These are phyloP conservation scores for Ajuga chamaepitys DNA, from an alignment of 257 asterid species.

Conservation along the genomic window DNA sequence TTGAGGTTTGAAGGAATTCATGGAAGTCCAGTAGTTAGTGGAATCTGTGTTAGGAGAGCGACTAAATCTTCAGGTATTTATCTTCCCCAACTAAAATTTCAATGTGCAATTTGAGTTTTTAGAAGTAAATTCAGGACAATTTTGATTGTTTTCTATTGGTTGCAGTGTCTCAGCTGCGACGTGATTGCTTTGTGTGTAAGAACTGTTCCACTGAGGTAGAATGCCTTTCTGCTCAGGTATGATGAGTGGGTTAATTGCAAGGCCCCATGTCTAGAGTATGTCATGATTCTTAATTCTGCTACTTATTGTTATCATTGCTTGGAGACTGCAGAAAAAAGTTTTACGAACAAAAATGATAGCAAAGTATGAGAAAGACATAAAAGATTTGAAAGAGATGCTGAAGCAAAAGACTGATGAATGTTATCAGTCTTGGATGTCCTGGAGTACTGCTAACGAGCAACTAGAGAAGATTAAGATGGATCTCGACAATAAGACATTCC, in stretches of 20 bases:
- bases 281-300: not conserved
- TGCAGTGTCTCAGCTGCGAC: constrained; percentile 38
- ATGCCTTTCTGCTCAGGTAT: constrained; percentile 74
- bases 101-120: not conserved
- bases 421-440: constrained; percentile 97
- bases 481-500: constrained; percentile 75
- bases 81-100: not conserved
- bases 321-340: constrained; percentile 52
- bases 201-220: constrained; percentile 66
- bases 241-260: constrained; percentile 11
- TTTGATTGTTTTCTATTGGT: constrained; percentile 9
- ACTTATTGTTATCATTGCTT: constrained; percentile 6
- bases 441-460: constrained; percentile 73
- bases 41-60: constrained; percentile 70
- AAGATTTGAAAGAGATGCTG: constrained; percentile 59
- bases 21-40: constrained; percentile 90
- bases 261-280: not conserved
- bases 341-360: constrained; percentile 42
- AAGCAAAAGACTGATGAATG: constrained; percentile 87
- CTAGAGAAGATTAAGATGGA: constrained; percentile 82
- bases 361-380: constrained; percentile 73
- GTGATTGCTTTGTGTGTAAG: constrained; percentile 46
- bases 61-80: constrained; percentile 41
- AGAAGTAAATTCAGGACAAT: not conserved
- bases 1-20: constrained; percentile 69